phyloP scores from a whole-genome alignment of 768 basidiomycete genomes.

The Pholiota conissans region DNA sequence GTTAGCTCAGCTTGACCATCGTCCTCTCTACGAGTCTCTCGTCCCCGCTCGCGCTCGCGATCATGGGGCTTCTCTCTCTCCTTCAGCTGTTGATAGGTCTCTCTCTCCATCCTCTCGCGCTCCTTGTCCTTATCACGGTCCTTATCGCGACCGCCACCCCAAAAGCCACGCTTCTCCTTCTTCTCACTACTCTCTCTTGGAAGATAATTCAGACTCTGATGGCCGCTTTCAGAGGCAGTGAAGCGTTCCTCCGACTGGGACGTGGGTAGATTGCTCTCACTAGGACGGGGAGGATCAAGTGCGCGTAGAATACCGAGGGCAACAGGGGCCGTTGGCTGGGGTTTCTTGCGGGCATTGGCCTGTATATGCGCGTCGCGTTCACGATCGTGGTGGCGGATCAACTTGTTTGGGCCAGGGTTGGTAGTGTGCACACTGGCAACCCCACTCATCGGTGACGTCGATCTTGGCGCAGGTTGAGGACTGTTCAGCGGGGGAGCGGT shows the following conservation, averaged over 20 bases:
- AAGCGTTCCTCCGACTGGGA: slow-evolving; percentile 34
- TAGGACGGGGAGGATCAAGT: slow-evolving; percentile 51
- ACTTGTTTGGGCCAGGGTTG: slow-evolving; percentile 19
- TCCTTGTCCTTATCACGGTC: slow-evolving; percentile 40
- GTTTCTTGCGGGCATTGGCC: slow-evolving; percentile 8
- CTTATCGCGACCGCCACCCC: slow-evolving; percentile 37
- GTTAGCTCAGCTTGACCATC: slow-evolving; percentile 55
- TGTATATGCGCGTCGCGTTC: slow-evolving; percentile 15
- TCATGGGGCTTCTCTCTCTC: slow-evolving; percentile 38
- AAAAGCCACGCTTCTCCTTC: slow-evolving; percentile 57
- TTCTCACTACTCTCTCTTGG: slow-evolving; percentile 33
- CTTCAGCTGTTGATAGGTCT: slow-evolving; percentile 12
- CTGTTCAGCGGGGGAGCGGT: slow-evolving; percentile 42
- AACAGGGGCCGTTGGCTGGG: slow-evolving; percentile 29
- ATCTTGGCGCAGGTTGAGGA: slow-evolving; percentile 34
- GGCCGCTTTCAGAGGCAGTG: slow-evolving; percentile 30
- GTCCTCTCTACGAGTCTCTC: slow-evolving; percentile 29
- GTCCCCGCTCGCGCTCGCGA: slow-evolving; percentile 25
- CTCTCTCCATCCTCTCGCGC: slow-evolving; percentile 31
- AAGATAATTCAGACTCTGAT: slow-evolving; percentile 24
- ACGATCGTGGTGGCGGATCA: slow-evolving; percentile 20
- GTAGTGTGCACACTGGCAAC: slow-evolving; percentile 12
- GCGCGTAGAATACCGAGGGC: slow-evolving; percentile 60
- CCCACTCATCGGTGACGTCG: slow-evolving; percentile 45
- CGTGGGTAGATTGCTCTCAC: slow-evolving; percentile 23